Conservation (phyloP, 805 yeast species). For the Ogataea angusta region DNA sequence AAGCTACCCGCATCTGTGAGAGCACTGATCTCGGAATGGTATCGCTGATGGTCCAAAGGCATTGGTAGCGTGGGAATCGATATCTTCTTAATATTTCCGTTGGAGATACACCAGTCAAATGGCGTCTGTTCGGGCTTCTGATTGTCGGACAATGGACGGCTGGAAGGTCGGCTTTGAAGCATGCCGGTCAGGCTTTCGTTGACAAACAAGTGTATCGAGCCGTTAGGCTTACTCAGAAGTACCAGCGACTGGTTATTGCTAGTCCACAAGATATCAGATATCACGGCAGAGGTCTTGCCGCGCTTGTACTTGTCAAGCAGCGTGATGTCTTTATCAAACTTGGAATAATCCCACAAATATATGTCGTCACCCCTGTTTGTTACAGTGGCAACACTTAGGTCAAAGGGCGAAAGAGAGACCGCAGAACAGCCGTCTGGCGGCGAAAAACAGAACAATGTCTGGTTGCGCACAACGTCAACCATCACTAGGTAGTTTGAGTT, state of each 20-base stretch:
- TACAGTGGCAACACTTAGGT: conserved; percentile 51
- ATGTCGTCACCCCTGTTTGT: conserved; percentile 59
- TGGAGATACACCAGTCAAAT: conserved; percentile 46
- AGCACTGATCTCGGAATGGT: conserved; percentile 23
- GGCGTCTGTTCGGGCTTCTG: neutral
- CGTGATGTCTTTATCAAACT: conserved; percentile 46
- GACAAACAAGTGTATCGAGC: conserved; percentile 62
- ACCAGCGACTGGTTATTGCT: conserved; percentile 43
- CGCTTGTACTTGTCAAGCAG: conserved; percentile 56
- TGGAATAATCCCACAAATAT: conserved; percentile 61
- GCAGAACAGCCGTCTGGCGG: conserved; percentile 63
- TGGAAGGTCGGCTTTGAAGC: conserved; percentile 2
- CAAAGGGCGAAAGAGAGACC: conserved; percentile 60
- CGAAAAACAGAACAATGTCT: conserved; percentile 42
- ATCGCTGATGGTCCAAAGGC: neutral
- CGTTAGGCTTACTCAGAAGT: conserved; percentile 49
- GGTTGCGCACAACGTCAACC: conserved; percentile 43
- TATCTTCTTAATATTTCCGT: conserved; percentile 24
- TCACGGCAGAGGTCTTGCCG: conserved; percentile 59
- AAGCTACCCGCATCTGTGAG: conserved; percentile 24
- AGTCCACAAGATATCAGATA: conserved; percentile 53
- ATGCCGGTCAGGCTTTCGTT: conserved; percentile 34
- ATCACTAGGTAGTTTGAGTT: conserved; percentile 39
- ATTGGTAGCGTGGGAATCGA: conserved; percentile 1
- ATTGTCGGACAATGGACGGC: neutral